Conservation (phyloP, 352 stramenopile genomes). For the Achlya hypogyna region DNA sequence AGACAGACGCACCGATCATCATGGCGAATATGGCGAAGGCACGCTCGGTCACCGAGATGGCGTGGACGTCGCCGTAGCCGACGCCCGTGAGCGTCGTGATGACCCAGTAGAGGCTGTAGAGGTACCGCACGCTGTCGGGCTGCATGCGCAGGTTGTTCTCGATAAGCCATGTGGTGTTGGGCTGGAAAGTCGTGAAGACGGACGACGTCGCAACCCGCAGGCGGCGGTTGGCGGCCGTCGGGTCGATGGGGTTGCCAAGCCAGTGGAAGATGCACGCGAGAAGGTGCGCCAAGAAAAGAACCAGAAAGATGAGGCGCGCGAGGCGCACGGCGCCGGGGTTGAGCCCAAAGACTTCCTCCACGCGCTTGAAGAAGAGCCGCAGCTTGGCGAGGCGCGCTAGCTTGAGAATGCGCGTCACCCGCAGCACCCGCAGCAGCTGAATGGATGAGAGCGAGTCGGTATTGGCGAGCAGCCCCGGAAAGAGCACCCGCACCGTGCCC, state of each 20-base stretch:
- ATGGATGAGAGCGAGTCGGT: constrained; percentile 52
- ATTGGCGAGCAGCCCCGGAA: constrained; percentile 29
- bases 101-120: constrained; percentile 84
- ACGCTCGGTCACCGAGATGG: constrained; percentile 56
- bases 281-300: constrained; percentile 61
- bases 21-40: constrained; percentile 62
- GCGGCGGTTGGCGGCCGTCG: background rate
- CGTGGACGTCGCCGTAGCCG: constrained; percentile 74
- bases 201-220: background rate
- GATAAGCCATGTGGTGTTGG: constrained; percentile 37
- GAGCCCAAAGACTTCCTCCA: constrained; percentile 50
- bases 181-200: background rate
- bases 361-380: constrained; percentile 37
- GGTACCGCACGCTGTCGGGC: constrained; percentile 37
- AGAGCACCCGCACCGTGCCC: constrained; percentile 24
- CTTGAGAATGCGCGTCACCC: constrained; percentile 61
- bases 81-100: constrained; percentile 66
- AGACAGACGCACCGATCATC: constrained; percentile 63
- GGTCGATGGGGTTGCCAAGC: constrained; percentile 33
- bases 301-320: constrained; percentile 49
- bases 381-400: constrained; percentile 61
- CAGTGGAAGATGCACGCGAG: constrained; percentile 75
- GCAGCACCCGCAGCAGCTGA: constrained; percentile 49
- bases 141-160: constrained; percentile 23
- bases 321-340: constrained; percentile 56